These are phyloP conservation scores for Aspergillus aculeatus DNA, from an alignment of 2,329 filamentous ascomycete genomes.

Conservation along the genomic window DNA sequence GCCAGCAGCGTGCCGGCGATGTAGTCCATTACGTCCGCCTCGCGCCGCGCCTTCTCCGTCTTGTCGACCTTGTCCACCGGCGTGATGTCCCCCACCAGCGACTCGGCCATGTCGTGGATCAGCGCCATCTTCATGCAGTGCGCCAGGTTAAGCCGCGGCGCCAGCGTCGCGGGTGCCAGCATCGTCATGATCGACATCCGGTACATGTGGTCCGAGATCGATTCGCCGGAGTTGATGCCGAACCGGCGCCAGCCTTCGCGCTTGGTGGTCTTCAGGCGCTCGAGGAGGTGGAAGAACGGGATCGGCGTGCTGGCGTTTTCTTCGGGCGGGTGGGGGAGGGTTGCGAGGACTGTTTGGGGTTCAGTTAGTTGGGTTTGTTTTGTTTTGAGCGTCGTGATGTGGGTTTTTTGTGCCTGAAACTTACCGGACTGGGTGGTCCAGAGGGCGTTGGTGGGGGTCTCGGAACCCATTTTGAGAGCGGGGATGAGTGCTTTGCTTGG, in stretches of 20 bases:
- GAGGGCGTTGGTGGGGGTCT: conserved; percentile 24
- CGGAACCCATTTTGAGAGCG: conserved; percentile 29
- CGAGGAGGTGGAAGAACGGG: conserved; percentile 90
- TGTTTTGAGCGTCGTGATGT: background rate
- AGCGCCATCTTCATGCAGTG: conserved; percentile 94
- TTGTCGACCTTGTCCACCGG: conserved; percentile 81
- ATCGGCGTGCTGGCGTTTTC: conserved; percentile 70
- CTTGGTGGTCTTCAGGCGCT: conserved; percentile 92
- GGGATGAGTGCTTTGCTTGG: background rate
- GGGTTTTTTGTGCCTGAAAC: background rate
- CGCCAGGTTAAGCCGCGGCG: conserved; percentile 68
- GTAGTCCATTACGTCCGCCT: conserved; percentile 89
- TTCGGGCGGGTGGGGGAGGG: conserved; percentile 60
- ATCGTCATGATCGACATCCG: conserved; percentile 97
- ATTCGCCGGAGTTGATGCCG: conserved; percentile 73
- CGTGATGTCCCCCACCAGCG: conserved; percentile 93
- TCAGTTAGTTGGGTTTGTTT: background rate
- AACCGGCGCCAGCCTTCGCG: conserved; percentile 95
- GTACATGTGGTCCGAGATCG: conserved; percentile 98
- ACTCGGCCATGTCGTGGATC: conserved; percentile 96
- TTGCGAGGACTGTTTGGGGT: conserved; percentile 56
- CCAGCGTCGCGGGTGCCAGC: conserved; percentile 76
- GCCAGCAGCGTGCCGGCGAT: conserved; percentile 72
- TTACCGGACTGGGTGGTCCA: conserved; percentile 40
- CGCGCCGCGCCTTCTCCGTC: conserved; percentile 81